Evolutionary conservation across 495 filamentous ascomycete species (phyloP).

Genomic region (Cercophora sp.): DNA sequence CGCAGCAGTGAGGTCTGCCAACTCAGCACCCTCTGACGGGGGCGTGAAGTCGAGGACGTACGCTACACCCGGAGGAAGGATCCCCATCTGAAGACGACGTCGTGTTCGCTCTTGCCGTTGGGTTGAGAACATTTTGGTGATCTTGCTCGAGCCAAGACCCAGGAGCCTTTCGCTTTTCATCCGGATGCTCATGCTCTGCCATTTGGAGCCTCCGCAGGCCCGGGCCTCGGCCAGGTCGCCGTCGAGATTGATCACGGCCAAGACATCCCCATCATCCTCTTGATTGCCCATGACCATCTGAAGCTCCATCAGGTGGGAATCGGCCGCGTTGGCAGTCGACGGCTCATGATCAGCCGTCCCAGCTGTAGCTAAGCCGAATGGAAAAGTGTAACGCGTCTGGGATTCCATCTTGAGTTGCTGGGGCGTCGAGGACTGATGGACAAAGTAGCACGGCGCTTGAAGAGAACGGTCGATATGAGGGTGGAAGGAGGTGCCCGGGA

Average conservation of each 20-base stretch:
- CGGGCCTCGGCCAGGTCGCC: conserved; percentile 19
- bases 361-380: neutral
- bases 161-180: conserved; percentile 47
- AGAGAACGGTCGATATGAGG: too few relatives aligned
- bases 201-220: conserved; percentile 18
- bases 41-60: conserved; percentile 63
- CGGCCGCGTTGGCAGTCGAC: conserved; percentile 12
- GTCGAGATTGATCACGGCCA: conserved; percentile 52
- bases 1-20: conserved; percentile 52
- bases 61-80: conserved; percentile 42
- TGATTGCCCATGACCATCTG: conserved; percentile 23
- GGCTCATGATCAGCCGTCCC: neutral
- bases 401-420: too few relatives aligned
- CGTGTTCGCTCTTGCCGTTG: conserved; percentile 31
- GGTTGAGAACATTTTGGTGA: conserved; percentile 46
- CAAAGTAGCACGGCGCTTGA: too few relatives aligned
- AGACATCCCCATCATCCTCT: conserved; percentile 45
- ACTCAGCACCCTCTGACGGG: conserved; percentile 54
- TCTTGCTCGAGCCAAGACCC: conserved; percentile 44
- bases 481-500: too few relatives aligned
- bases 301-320: conserved; percentile 23
- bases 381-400: neutral
- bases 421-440: too few relatives aligned
- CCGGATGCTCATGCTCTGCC: conserved; percentile 32
- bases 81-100: conserved; percentile 24